These are phyloP conservation scores for Coemansia aciculifera DNA, from an alignment of 192 early-diverging fungal species.

Conservation along the genomic window DNA sequence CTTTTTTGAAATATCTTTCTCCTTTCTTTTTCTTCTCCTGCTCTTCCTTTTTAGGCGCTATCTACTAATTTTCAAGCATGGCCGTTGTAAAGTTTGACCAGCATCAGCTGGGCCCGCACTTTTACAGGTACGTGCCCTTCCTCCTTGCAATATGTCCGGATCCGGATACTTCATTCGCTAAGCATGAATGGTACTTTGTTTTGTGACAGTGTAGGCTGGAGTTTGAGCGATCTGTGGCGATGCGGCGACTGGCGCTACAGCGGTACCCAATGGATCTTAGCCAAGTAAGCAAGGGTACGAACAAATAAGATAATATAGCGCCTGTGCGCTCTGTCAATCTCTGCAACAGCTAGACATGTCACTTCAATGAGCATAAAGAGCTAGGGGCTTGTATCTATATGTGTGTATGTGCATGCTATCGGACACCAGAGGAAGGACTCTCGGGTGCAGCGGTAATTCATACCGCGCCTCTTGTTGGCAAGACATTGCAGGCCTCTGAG, in stretches of 20 bases:
- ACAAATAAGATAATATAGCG: neutral
- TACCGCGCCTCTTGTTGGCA: neutral
- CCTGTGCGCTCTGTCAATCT: neutral
- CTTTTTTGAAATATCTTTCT: neutral
- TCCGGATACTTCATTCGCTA: neutral
- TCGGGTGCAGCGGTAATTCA: neutral
- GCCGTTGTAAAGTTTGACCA: slow-evolving; percentile 30
- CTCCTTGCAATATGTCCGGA: neutral
- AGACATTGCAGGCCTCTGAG: neutral
- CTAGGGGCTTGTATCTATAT: neutral
- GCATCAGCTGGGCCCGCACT: slow-evolving; percentile 41
- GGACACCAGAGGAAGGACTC: neutral
- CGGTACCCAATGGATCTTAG: slow-evolving; percentile 32
- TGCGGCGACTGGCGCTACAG: slow-evolving; percentile 48
- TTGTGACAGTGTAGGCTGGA: slow-evolving; percentile 31
- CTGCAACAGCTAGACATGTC: neutral
- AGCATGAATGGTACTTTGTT: neutral
- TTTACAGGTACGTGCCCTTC: slow-evolving; percentile 39
- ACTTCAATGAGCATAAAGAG: neutral
- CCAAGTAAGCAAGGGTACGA: slow-evolving; percentile 44
- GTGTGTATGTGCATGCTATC: neutral
- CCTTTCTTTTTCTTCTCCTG: neutral
- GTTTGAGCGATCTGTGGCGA: slow-evolving; percentile 45
- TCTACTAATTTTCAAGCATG: slow-evolving; percentile 8
- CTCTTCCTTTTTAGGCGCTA: neutral